Percentiles rank a stretch among this genome's conserved stretches.
Evolutionary conservation across 2,329 filamentous ascomycete species (phyloP).

Genomic region (Pseudocercospora cruenta): DNA sequence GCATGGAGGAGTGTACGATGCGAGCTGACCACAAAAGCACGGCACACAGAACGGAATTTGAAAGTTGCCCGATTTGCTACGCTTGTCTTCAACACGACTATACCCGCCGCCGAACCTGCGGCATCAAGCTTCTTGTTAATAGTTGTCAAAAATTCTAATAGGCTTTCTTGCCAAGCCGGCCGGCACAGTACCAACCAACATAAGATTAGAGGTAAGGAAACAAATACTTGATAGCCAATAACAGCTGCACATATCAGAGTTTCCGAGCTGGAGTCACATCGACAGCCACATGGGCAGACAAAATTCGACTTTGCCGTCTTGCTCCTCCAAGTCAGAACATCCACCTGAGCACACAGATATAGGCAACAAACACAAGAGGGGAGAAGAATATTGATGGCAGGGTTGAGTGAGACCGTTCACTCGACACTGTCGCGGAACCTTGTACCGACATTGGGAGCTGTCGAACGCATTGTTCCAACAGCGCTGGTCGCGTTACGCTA

Average conservation of each 20-base stretch:
- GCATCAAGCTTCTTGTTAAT: constrained; percentile 5
- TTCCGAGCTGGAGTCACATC: neutral
- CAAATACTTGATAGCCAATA: neutral
- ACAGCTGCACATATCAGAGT: neutral
- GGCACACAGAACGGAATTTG: constrained; percentile 13
- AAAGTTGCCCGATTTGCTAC: neutral
- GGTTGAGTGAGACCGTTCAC: neutral
- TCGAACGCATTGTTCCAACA: neutral
- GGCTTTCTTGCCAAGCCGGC: neutral
- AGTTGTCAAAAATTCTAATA: constrained; percentile 4
- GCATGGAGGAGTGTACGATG: constrained; percentile 1
- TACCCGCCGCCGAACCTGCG: constrained; percentile 1
- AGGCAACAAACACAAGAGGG: neutral
- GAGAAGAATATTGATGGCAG: neutral
- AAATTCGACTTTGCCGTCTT: neutral
- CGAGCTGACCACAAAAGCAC: constrained; percentile 9
- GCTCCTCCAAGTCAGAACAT: neutral
- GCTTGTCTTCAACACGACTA: constrained; percentile 20
- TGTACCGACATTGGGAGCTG: neutral
- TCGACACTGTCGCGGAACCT: neutral
- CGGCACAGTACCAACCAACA: neutral
- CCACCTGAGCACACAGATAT: neutral
- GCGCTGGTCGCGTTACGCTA: neutral
- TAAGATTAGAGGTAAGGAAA: neutral
- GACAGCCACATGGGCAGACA: neutral